A percentile compares a stretch with the other conserved stretches of the same genome.
These are phyloP conservation scores for Mucor lusitanicus DNA, from an alignment of 371 early-diverging fungal species.

Conservation along the genomic window DNA sequence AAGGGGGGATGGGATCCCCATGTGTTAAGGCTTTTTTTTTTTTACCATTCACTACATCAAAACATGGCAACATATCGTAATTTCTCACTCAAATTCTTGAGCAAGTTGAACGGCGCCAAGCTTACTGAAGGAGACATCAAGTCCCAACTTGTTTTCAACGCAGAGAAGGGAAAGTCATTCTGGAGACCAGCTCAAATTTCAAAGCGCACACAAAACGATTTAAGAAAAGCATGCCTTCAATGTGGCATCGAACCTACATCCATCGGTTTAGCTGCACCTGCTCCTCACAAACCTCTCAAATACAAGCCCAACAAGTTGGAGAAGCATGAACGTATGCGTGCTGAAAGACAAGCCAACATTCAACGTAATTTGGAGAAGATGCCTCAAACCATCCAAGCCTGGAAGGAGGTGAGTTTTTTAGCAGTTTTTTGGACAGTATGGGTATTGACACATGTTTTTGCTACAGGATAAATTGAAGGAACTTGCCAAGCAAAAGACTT, in stretches of 20 bases:
- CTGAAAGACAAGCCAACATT: constrained; percentile 50
- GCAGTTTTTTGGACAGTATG: background rate
- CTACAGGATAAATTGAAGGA: constrained; percentile 51
- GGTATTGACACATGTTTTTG: background rate
- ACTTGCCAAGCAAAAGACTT: constrained; percentile 46
- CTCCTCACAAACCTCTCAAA: constrained; percentile 39
- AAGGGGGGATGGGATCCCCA: background rate
- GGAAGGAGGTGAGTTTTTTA: constrained; percentile 44
- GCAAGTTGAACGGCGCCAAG: constrained; percentile 21
- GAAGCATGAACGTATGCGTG: constrained; percentile 65
- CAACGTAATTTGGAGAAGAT: constrained; percentile 49
- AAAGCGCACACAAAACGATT: constrained; percentile 58
- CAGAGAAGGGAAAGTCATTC: constrained; percentile 45
- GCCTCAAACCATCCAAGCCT: constrained; percentile 52
- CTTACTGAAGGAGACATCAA: constrained; percentile 49
- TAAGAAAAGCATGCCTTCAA: constrained; percentile 64
- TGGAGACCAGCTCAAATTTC: constrained; percentile 63
- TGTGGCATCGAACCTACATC: constrained; percentile 51
- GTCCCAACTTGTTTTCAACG: constrained; percentile 52
- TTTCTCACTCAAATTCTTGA: constrained; percentile 38
- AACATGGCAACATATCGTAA: constrained; percentile 37
- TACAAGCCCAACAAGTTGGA: constrained; percentile 66
- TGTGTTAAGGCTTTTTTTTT: constrained; percentile 1
- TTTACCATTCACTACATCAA: background rate
- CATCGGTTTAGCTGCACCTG: constrained; percentile 50